Base-by-base conservation (phyloP, 2,329 filamentous ascomycete species). In the Clarireedia sp. region DNA sequence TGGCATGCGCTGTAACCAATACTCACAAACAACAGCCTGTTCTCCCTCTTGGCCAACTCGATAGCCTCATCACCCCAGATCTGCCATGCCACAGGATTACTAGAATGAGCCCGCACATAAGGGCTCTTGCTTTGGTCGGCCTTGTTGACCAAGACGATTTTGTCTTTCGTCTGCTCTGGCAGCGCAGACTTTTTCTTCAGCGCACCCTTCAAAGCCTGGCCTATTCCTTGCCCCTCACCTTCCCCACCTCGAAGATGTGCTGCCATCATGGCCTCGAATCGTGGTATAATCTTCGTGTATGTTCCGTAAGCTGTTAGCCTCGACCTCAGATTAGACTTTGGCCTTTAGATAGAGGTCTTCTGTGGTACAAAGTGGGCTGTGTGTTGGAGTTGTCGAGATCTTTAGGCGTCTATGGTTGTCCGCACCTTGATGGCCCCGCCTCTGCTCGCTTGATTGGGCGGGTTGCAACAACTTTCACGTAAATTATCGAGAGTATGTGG, bases 1-100 rank as follows among this genome's bases (percentile, higher is more conserved):
- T 97, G 92, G 70, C 94, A 97, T 43, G 94, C 90, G 19, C 87
- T 87, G 75, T 96, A 99, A 48, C 94, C 94, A 66, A 97, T 91
- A 69, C 92, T 95, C 59, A 97, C 76, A 68, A 96, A 97, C 57
- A 99, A 85, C 57, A 96, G 78, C 66, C 90, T 88, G 71, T 97
- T 95, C 63, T 91, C 83, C 63, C 78, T 81, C 70, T 82, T 87
- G 16, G 94, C 92, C 48, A 90, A 77, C 60, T 81, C 80, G 53
- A 96, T 77, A 16, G 89, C 83, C 66, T 90, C 85, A 21, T 86
- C 78, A 62, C 86, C 86, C 77, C 95, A 89, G 57, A 89, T 76
- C 76, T 99, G 94, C 94, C 94, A 99, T 64, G 85, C 84, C 38
- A 97, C 91, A 1, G 85, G 83, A 69, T 95, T 95, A 63, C 86